phyloP scores from a whole-genome alignment of 371 early-diverging fungal species.

The Rhizopus arrhizus region DNA sequence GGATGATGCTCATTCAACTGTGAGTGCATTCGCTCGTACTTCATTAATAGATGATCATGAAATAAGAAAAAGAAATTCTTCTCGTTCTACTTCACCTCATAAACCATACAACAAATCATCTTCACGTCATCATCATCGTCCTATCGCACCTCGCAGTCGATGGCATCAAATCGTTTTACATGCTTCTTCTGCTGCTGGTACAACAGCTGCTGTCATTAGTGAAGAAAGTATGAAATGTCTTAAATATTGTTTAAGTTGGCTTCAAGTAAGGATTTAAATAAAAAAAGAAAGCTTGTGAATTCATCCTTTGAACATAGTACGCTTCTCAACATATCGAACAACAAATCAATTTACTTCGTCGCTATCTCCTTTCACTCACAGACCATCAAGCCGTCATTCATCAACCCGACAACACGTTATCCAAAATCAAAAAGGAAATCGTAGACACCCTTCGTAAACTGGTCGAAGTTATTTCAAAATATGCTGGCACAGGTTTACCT shows the following conservation, averaged over 20 bases:
- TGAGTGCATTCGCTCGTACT: slow-evolving; percentile 44
- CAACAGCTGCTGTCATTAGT: slow-evolving; percentile 74
- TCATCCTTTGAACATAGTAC: slow-evolving; percentile 54
- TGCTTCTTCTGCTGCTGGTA: slow-evolving; percentile 68
- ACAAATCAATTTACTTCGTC: slow-evolving; percentile 74
- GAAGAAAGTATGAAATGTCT: slow-evolving; percentile 81
- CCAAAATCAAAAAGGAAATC: slow-evolving; percentile 77
- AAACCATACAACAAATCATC: slow-evolving; percentile 31
- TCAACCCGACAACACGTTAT: slow-evolving; percentile 45
- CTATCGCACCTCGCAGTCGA: slow-evolving; percentile 47
- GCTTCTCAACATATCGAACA: slow-evolving; percentile 82
- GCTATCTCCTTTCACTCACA: slow-evolving; percentile 64
- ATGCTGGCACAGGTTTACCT: slow-evolving; percentile 86
- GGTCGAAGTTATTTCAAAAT: slow-evolving; percentile 83
- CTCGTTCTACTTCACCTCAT: slow-evolving; percentile 52
- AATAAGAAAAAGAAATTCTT: slow-evolving; percentile 33
- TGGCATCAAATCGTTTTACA: slow-evolving; percentile 78
- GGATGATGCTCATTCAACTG: slow-evolving; percentile 42
- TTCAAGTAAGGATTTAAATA: slow-evolving; percentile 50
- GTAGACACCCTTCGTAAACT: slow-evolving; percentile 86
- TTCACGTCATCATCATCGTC: slow-evolving; percentile 18
- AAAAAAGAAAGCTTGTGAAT: slow-evolving; percentile 1
- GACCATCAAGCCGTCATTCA: slow-evolving; percentile 19
- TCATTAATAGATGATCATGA: slow-evolving; percentile 36
- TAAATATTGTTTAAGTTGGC: slow-evolving; percentile 81